Base-by-base conservation (phyloP, 345 rosid genomes). In the Raphanus sativus region DNA sequence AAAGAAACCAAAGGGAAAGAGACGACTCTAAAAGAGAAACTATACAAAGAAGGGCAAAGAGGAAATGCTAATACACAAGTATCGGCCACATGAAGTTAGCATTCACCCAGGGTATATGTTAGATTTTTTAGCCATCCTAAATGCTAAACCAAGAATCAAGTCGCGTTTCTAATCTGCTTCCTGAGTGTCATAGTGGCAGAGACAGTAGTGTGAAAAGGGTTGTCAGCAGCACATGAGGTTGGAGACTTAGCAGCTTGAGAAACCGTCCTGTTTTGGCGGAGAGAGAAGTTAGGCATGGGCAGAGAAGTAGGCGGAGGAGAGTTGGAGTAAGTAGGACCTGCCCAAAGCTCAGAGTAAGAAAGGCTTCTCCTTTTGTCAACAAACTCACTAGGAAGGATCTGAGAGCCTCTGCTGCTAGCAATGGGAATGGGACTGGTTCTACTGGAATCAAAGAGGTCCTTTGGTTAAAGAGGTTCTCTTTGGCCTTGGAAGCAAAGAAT, bases 321-420 rank as follows among this genome's bases (percentile, higher is more conserved):
- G 86, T 89, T 92, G 8, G 99, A 95, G 79, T 95, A 92, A 9
- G 99, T 91, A 32, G 99, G 99, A 12, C 99, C 99, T 2, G 98
- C 99, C 99, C 99, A 95, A 12, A 85, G 84, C 83, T 95, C 98
- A 64, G 94, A 87, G 75, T 73, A 89, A 3, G 83, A 81, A 42
- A 87, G 48, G 58, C 75, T 75, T n/a, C 82, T 82, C 67, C 71
- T 80, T 55, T 83, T 84, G 52, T 71, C 63, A 28, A 62, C 71
- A 71, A 74, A 55, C 32, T 69, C 79, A 79, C 67, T 21, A 21
- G 21, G 54, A 82, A 87, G 64, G 11, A 59, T 64, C 66, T 61
- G 66, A 16, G 77, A 66, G 12, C 38, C 15, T 55, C 66, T 86
- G 17, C 64, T 16, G 34, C 38, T 69, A 77, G 65, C 68, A 15